Conservation (phyloP, 345 rosid genomes). For the Rubroshorea leprosula region DNA sequence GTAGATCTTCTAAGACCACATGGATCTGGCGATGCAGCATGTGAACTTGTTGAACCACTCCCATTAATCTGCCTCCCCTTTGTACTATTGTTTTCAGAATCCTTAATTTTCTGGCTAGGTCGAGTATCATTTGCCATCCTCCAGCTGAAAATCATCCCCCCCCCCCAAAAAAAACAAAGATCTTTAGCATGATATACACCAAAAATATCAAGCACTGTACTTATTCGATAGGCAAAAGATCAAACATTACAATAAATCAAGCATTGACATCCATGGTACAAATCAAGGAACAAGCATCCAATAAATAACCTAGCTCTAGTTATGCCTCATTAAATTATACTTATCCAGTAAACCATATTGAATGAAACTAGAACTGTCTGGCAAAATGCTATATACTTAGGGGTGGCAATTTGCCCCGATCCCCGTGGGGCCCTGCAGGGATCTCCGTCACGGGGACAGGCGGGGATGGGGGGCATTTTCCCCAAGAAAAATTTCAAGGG, state of each 20-base stretch:
- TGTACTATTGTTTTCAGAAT: conserved; percentile 22
- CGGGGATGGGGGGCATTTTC: too few relatives aligned
- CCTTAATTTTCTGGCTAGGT: conserved; percentile 31
- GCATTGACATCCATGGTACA: background rate
- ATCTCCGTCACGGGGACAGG: too few relatives aligned
- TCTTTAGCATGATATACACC: too few relatives aligned
- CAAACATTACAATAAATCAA: background rate
- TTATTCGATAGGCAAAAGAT: background rate
- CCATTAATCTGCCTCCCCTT: conserved; percentile 31
- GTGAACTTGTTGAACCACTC: conserved; percentile 26
- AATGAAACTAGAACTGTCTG: too few relatives aligned
- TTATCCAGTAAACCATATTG: too few relatives aligned
- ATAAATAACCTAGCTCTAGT: too few relatives aligned
- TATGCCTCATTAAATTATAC: background rate
- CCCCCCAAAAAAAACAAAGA: too few relatives aligned
- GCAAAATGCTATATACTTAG: too few relatives aligned
- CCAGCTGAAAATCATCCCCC: background rate
- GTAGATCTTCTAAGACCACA: conserved; percentile 47
- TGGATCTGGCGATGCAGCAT: conserved; percentile 19
- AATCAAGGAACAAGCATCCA: background rate
- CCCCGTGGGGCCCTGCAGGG: too few relatives aligned
- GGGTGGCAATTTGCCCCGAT: too few relatives aligned
- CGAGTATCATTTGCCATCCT: conserved; percentile 39
- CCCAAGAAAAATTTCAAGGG: too few relatives aligned
- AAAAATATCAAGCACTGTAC: too few relatives aligned